phyloP scores from a whole-genome alignment of 208 protist genomes.

The Trypanosoma mega region DNA sequence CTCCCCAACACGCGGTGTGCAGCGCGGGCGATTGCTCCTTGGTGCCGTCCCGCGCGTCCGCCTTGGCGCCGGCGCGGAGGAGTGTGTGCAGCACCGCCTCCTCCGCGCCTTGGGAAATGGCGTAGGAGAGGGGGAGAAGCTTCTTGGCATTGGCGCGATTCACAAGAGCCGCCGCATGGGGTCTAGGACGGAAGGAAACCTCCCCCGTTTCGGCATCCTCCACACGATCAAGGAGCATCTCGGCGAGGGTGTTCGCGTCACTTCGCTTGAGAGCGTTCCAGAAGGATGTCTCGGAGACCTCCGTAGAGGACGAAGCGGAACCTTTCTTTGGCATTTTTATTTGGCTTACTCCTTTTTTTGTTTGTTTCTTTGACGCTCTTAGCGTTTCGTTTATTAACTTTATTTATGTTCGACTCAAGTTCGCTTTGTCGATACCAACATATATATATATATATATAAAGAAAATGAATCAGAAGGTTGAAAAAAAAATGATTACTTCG shows the following conservation, averaged over 20 bases:
- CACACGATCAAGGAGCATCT: conserved; percentile 34
- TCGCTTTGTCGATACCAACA: no score
- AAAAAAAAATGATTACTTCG: no score
- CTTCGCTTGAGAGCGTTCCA: conserved; percentile 47
- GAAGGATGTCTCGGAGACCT: conserved; percentile 26
- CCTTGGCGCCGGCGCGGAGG: conserved; percentile 38
- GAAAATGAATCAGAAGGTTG: no score
- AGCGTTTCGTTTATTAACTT: no score
- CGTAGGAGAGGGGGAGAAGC: conserved; percentile 44
- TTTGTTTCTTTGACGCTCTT: no score
- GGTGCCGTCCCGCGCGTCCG: conserved; percentile 42
- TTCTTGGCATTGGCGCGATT: conserved; percentile 45
- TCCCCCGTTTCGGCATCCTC: conserved; percentile 31
- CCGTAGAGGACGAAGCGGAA: background rate
- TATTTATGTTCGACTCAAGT: no score
- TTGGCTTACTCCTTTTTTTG: conserved; percentile 1
- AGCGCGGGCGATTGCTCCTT: conserved; percentile 36
- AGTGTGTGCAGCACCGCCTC: conserved; percentile 32
- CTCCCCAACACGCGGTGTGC: conserved; percentile 48
- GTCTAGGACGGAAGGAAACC: conserved; percentile 9
- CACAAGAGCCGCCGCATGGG: conserved; percentile 20
- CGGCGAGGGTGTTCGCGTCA: conserved; percentile 34
- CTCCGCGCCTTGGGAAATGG: conserved; percentile 34
- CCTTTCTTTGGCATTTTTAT: background rate
- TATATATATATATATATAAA: no score